phyloP scores from a whole-genome alignment of 2,329 filamentous ascomycete species.

The Zasmidium citrigriseum region DNA sequence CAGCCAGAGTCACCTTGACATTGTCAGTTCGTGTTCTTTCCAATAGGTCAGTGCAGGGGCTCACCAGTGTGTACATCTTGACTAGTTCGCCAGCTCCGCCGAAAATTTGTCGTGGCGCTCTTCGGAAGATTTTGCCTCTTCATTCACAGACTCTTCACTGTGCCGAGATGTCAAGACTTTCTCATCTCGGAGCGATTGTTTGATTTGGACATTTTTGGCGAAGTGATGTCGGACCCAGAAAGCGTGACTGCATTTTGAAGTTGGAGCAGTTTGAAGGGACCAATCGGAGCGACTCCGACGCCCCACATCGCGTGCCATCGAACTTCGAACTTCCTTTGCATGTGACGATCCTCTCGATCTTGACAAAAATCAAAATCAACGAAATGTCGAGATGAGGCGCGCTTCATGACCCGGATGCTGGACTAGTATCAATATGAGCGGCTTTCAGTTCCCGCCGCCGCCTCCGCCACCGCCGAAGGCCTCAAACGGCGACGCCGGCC shows the following conservation, averaged over 20 bases:
- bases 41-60: not conserved
- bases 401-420: not conserved
- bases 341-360: not conserved
- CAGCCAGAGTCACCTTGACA: constrained; percentile 81
- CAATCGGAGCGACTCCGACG: not conserved
- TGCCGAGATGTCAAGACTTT: too few relatives aligned
- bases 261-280: not conserved
- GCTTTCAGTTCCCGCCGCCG: constrained; percentile 51
- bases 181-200: too few relatives aligned
- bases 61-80: constrained; percentile 21
- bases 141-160: too few relatives aligned
- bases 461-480: constrained; percentile 44
- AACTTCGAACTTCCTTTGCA: not conserved
- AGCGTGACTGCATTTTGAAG: not conserved
- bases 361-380: not conserved
- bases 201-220: too few relatives aligned
- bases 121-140: too few relatives aligned
- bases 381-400: not conserved
- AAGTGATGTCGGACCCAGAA: not conserved
- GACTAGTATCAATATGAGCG: constrained; percentile 18
- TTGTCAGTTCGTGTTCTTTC: not conserved
- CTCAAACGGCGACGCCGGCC: constrained; percentile 4
- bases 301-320: not conserved
- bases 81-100: not conserved
- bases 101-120: not conserved